These are phyloP conservation scores for Aspergillus chevalieri DNA, from an alignment of 2,329 filamentous ascomycete species.

Conservation along the genomic window DNA sequence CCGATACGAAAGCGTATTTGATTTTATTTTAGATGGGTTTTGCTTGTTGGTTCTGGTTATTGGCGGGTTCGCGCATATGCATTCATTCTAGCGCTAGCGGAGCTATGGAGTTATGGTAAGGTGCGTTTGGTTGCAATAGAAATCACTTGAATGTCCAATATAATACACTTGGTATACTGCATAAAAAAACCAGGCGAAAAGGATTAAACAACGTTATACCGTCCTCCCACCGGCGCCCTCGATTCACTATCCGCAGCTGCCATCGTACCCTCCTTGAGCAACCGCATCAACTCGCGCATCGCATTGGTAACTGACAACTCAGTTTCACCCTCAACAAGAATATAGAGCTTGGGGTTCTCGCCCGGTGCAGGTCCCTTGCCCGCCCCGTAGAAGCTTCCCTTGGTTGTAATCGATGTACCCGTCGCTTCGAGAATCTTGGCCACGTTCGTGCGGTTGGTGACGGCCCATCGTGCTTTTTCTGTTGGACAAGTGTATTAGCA, in stretches of 20 bases:
- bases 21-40: not conserved
- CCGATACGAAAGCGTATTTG: not conserved
- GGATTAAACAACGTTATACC: conserved; percentile 73
- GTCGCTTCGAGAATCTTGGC: conserved; percentile 95
- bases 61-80: too few species aligned
- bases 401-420: conserved; percentile 93
- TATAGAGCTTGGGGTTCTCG: conserved; percentile 89
- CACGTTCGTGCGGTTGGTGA: conserved; percentile 97
- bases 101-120: not conserved
- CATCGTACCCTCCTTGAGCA: conserved; percentile 84
- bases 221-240: conserved; percentile 68
- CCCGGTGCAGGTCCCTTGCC: conserved; percentile 73
- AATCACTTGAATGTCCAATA: conserved; percentile 1
- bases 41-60: not conserved
- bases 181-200: not conserved
- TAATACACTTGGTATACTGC: conserved; percentile 10
- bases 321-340: conserved; percentile 94
- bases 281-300: conserved; percentile 79
- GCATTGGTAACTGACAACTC: conserved; percentile 86
- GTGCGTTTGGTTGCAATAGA: too few species aligned
- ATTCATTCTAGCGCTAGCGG: too few species aligned
- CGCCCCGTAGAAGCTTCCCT: conserved; percentile 79
- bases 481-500: conserved; percentile 10
- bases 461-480: conserved; percentile 94
- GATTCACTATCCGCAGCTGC: conserved; percentile 82